Evolutionary conservation across 306 rosid genomes (phyloP).

Genomic region (Pachyrhizus erosus): DNA sequence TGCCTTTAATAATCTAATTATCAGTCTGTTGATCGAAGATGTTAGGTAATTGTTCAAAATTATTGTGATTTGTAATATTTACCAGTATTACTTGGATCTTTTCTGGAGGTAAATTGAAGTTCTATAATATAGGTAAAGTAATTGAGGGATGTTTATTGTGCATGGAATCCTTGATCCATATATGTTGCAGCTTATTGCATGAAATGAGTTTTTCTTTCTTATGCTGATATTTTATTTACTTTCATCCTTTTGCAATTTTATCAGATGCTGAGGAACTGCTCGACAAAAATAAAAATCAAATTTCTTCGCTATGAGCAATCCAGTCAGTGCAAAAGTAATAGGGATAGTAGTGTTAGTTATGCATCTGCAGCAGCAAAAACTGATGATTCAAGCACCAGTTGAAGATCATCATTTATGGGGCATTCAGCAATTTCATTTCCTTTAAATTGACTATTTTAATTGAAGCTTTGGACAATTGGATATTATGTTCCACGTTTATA

Average conservation of each 20-base stretch:
- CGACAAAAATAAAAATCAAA: conserved; percentile 70
- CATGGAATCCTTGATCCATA: conserved; percentile 1
- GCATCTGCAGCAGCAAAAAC: conserved; percentile 95
- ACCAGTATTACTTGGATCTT: background rate
- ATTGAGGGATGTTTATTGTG: background rate
- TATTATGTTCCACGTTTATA: conserved; percentile 40
- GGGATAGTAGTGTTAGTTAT: conserved; percentile 97
- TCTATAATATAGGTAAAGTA: background rate
- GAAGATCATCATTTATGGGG: conserved; percentile 32
- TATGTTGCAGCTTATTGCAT: background rate
- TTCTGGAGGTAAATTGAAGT: background rate
- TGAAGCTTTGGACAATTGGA: conserved; percentile 26
- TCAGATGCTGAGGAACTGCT: conserved; percentile 85
- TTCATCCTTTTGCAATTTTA: conserved; percentile 28
- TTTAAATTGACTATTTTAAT: conserved; percentile 40
- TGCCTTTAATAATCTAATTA: background rate
- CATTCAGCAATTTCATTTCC: conserved; percentile 43
- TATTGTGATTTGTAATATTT: background rate
- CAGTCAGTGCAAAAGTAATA: conserved; percentile 74
- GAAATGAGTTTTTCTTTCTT: background rate
- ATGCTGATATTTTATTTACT: conserved; percentile 1
- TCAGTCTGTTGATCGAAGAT: background rate
- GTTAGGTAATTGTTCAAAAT: conserved; percentile 1
- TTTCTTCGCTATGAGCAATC: conserved; percentile 96
- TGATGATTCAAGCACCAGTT: conserved; percentile 62